These are phyloP conservation scores for Yamadazyma triangularis DNA, from an alignment of 1,139 yeast genomes.

Conservation along the genomic window DNA sequence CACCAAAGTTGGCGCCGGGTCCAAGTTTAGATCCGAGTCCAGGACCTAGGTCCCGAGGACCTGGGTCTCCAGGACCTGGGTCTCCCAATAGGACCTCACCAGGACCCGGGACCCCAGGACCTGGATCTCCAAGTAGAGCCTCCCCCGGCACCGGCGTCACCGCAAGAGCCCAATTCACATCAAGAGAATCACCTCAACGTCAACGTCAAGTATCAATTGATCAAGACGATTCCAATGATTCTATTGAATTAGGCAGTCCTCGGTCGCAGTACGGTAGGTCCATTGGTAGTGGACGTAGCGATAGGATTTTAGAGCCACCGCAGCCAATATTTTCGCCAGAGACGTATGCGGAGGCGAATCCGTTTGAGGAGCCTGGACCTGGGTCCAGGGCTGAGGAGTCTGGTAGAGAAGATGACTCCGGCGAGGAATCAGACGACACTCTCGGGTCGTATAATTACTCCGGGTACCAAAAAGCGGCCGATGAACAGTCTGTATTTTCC, in stretches of 20 bases:
- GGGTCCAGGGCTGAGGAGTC: too few relatives aligned
- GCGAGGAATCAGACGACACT: constrained; percentile 4
- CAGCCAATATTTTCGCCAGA: constrained; percentile 62
- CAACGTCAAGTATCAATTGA: constrained; percentile 45
- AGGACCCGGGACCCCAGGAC: too few relatives aligned
- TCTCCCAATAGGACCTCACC: too few relatives aligned
- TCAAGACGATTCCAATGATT: constrained; percentile 34
- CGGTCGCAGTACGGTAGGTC: constrained; percentile 20
- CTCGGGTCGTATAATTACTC: constrained; percentile 30
- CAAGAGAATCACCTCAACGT: constrained; percentile 65
- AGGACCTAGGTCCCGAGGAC: too few relatives aligned
- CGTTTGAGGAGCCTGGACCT: constrained; percentile 42
- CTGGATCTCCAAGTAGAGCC: background rate
- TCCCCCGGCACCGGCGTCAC: constrained; percentile 19
- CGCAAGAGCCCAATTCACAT: constrained; percentile 53
- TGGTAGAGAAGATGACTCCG: background rate
- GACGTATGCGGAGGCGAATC: constrained; percentile 59
- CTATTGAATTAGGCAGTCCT: constrained; percentile 7
- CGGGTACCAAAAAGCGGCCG: constrained; percentile 33
- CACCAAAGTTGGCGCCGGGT: constrained; percentile 12
- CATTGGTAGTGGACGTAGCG: constrained; percentile 39
- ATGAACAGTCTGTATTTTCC: constrained; percentile 33
- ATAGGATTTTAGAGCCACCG: constrained; percentile 56
- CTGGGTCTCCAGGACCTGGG: too few relatives aligned
- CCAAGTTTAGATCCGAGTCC: constrained; percentile 4